Base-by-base conservation (phyloP, 108 stramenopile genomes). In the Cyclostephanos invisitatus region DNA sequence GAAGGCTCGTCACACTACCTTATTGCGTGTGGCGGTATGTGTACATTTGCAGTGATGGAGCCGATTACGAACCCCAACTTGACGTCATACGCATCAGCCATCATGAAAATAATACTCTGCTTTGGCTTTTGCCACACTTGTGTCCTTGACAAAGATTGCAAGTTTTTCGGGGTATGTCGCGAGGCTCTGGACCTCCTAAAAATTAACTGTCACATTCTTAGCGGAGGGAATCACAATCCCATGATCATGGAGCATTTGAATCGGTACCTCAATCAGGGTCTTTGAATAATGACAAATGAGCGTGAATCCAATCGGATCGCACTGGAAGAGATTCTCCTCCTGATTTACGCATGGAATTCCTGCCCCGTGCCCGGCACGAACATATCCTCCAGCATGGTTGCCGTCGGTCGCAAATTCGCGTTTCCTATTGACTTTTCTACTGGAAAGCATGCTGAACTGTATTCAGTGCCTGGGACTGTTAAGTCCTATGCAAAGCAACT, bases 361-460 rank as follows among this genome's bases (percentile, higher is more conserved):
- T 44, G 46, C 18, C 72, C 73, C 14, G 50, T 74, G 7, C 42
- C 49, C 20, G 72, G 78, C 48, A 49, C 60, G 59, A 22, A 32
- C 32, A 32, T 32, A 32, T 32, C 32, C 4, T 4, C 3, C 4
- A 32, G 32, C 32, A 32, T 32, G 32, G 32, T 70, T 18, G 73
- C 58, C 3, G 59, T 47, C n/a, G 79, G 73, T 3, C 46, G 73
- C 7, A 62, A 63, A n/a, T 81, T 75, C 11, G n/a, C 35, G 5
- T 81, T 81, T 44, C 80, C 80, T 1, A 63, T 75, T 18, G 80
- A 81, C 35, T 61, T 46, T 21, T 59, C 58, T 1, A 1, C 58
- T 29, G 11, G 11, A 3, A 47, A 53, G 27, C 71, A 64, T 28
- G n/a, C 53, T 9, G 60, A 71, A 44, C 17, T 71, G 0, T 46